Conservation (phyloP, 2,329 filamentous ascomycete genomes). For the Rugonectria rugulosa region DNA sequence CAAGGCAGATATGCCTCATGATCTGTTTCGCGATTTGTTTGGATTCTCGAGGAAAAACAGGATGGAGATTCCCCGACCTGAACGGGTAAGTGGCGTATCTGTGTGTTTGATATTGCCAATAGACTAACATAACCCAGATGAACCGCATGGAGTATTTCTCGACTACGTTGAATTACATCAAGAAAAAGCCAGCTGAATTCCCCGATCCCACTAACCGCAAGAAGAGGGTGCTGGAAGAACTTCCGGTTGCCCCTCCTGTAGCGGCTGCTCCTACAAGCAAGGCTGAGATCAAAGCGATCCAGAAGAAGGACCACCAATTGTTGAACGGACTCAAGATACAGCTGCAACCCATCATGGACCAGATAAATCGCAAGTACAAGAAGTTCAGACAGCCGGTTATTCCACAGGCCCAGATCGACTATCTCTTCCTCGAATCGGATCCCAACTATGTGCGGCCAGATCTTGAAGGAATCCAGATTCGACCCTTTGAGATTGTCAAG, state of each 20-base stretch:
- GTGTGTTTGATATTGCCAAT: too few species aligned
- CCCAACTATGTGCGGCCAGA: slow-evolving; percentile 72
- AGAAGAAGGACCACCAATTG: slow-evolving; percentile 81
- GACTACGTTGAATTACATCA: slow-evolving; percentile 76
- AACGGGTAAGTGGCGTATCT: slow-evolving; percentile 57
- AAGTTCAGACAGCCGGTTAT: slow-evolving; percentile 86
- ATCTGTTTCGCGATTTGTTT: slow-evolving; percentile 80
- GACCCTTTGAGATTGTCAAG: slow-evolving; percentile 81
- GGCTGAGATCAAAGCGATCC: slow-evolving; percentile 80
- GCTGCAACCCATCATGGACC: slow-evolving; percentile 95
- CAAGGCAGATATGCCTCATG: slow-evolving; percentile 65
- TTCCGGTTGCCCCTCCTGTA: slow-evolving; percentile 78
- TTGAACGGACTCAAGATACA: slow-evolving; percentile 88
- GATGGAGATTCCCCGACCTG: slow-evolving; percentile 73
- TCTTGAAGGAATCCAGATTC: slow-evolving; percentile 60
- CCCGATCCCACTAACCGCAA: slow-evolving; percentile 87
- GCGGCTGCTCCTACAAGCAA: slow-evolving; percentile 74
- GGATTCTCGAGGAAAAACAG: slow-evolving; percentile 83
- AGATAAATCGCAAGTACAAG: slow-evolving; percentile 89
- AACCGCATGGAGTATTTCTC: slow-evolving; percentile 83
- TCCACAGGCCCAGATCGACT: slow-evolving; percentile 75
- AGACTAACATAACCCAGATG: slow-evolving; percentile 44
- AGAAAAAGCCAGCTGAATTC: slow-evolving; percentile 82
- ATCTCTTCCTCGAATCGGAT: slow-evolving; percentile 85
- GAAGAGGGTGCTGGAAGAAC: slow-evolving; percentile 79